Base-by-base conservation (phyloP, 495 filamentous ascomycete species). In the Hypoxylon crocopeplum region DNA sequence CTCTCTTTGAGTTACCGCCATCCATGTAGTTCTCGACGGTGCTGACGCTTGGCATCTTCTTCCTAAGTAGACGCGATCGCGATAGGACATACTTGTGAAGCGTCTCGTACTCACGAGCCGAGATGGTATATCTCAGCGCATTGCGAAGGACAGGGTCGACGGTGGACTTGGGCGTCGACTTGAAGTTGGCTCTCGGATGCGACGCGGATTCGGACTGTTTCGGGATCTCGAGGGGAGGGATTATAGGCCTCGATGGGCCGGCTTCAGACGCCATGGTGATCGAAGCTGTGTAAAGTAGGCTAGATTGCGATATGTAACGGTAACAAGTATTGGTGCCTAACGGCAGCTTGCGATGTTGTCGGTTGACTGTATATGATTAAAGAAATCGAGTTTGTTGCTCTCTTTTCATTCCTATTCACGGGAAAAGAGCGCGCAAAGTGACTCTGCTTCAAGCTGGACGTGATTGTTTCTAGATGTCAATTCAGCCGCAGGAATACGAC, bases 91-190 rank as follows among this genome's bases (percentile, higher is more conserved):
- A 88, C 66, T 86, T 85, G 72, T 96, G 89, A 17, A 97, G 83
- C 2, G 86, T 77, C 57, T 88, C 83, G 74, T 97, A 96, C 69
- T 97, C 92, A 71, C 87, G 85, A 38, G 88, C 86, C 72, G 88
- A 92, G 38, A 97, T 82, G 51, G 87, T 91, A 72, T 94, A 88
- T 59, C 91, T 85, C 47, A 96, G 80, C 33, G 89, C 86, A 72
- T 91, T 92, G 72, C 89, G 89, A 20, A 86, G 76, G 64, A 88
- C 77, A 16, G 84, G 84, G 48, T 88, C 86, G 49, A 79, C 65
- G 7, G 74, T 72, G 7, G 77, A 73, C 53, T 62, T 75, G 5
- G 75, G 66, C 15, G 72, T 74, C 7, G 66, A 40, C 13, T 57
- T 68, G 5, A 65, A 61, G 17, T 59, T 41, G 22, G 52, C 59